Conservation (phyloP, 2,329 filamentous ascomycete genomes). For the Alternaria brassicicola region DNA sequence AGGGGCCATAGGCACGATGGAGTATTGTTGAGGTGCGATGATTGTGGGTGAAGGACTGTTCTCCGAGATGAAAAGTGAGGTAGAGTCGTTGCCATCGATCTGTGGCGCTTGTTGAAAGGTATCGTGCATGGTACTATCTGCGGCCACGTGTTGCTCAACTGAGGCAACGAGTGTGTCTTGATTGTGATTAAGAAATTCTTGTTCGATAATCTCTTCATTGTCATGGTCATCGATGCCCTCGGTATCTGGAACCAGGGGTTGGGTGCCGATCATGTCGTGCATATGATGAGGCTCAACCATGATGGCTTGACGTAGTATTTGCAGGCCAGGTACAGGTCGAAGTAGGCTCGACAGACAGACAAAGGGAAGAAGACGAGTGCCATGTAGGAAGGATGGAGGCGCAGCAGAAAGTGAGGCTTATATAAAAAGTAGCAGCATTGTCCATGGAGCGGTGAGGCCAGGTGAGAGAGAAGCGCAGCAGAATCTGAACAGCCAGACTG, state of each 20-base stretch:
- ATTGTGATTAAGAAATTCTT: not conserved
- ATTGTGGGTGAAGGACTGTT: not conserved
- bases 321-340: not conserved
- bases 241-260: not conserved
- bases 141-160: not conserved
- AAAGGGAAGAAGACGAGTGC: not conserved
- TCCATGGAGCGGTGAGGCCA: not conserved
- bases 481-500: not conserved
- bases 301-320: not conserved
- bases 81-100: constrained; percentile 1
- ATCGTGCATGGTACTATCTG: not conserved
- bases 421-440: not conserved
- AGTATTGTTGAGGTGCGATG: not conserved
- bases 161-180: not conserved
- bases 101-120: not conserved
- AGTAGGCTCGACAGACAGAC: not conserved
- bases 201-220: not conserved
- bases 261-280: not conserved
- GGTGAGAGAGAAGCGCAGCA: not conserved
- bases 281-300: constrained; percentile 6
- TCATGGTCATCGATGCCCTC: not conserved
- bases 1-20: not conserved
- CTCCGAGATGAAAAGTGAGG: constrained; percentile 26
- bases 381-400: constrained; percentile 3
- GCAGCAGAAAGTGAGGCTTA: not conserved